Conservation (phyloP, 106 monocot genomes). For the Apostasia ramifera region DNA sequence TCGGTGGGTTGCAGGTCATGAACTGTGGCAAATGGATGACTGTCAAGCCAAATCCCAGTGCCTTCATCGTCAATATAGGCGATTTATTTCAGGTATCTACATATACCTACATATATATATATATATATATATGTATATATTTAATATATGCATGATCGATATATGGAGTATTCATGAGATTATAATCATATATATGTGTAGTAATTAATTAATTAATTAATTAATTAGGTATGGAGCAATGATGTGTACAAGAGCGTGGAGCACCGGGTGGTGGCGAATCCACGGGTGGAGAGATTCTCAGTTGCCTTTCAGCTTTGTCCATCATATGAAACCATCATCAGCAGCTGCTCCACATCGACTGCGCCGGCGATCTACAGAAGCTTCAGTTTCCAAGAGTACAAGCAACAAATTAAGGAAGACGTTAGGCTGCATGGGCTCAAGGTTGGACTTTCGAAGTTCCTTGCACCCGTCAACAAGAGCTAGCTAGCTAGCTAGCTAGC, state of each 20-base stretch:
- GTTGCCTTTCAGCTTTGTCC: conserved; percentile 45
- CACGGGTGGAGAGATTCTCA: conserved; percentile 36
- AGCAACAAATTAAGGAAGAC: conserved; percentile 34
- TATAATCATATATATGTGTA: background rate
- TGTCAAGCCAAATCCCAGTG: conserved; percentile 30
- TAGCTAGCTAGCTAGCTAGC: too few relatives aligned
- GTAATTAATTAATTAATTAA: too few relatives aligned
- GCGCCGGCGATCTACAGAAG: conserved; percentile 18
- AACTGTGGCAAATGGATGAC: conserved; percentile 32
- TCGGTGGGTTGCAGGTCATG: conserved; percentile 39
- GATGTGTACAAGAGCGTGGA: conserved; percentile 43
- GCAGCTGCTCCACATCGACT: conserved; percentile 6
- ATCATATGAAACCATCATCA: conserved; percentile 28
- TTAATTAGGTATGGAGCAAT: conserved; percentile 46
- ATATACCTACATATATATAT: background rate
- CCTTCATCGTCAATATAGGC: conserved; percentile 51
- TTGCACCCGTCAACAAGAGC: background rate
- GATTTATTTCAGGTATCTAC: conserved; percentile 40
- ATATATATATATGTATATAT: too few relatives aligned
- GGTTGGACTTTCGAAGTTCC: conserved; percentile 44
- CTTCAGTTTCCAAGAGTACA: conserved; percentile 45
- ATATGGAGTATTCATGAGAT: background rate
- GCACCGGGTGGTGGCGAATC: conserved; percentile 39
- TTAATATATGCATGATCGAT: too few relatives aligned
- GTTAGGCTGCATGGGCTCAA: conserved; percentile 33